These are phyloP conservation scores for Solidago caesia DNA, from an alignment of 129 eudicot species.

Conservation along the genomic window DNA sequence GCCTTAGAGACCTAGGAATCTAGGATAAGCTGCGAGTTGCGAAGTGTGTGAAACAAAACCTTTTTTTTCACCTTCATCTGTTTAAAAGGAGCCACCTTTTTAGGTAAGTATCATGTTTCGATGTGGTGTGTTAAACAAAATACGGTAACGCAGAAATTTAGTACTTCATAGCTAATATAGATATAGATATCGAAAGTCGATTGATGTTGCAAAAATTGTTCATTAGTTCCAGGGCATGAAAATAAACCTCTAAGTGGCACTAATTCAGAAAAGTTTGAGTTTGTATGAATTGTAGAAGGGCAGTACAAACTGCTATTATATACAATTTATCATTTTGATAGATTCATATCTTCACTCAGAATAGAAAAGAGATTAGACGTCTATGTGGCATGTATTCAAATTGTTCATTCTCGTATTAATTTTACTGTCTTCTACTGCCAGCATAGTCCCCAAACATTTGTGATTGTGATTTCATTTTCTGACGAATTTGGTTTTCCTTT, in stretches of 20 bases:
- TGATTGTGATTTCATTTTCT: slow-evolving; percentile 4
- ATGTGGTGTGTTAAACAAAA: neutral
- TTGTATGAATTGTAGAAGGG: slow-evolving; percentile 2
- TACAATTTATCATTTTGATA: neutral
- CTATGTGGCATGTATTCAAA: neutral
- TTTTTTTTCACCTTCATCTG: neutral
- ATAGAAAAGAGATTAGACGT: neutral
- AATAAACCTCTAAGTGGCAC: neutral
- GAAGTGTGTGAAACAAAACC: neutral
- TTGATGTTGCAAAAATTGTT: neutral
- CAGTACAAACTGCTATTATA: neutral
- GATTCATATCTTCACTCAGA: slow-evolving; percentile 1
- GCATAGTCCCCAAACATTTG: slow-evolving; percentile 9
- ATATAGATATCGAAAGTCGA: neutral
- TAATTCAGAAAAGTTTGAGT: neutral
- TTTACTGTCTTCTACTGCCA: slow-evolving; percentile 2
- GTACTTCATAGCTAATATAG: neutral
- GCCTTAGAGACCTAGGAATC: neutral
- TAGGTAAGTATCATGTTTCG: neutral
- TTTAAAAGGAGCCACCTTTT: neutral
- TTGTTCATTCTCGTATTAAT: neutral
- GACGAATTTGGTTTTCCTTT: slow-evolving; percentile 18
- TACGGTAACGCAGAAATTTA: neutral
- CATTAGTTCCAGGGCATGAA: neutral
- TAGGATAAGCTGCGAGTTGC: neutral